phyloP scores from a whole-genome alignment of 345 rosid species.

The Arabidopsis arenosa region DNA sequence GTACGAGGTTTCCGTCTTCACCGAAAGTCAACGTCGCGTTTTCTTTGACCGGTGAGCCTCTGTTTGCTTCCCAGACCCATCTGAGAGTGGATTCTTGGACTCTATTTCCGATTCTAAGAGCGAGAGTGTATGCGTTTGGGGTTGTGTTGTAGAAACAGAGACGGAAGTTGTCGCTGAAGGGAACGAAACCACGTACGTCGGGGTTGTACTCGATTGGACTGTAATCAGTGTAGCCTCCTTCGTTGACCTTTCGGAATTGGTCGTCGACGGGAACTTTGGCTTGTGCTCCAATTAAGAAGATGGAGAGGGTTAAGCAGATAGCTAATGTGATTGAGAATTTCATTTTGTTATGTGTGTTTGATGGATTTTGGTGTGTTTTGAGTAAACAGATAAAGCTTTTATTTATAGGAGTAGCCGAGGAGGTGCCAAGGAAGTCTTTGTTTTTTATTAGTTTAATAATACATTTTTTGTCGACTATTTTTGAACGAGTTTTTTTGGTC shows the following conservation, averaged over 20 bases:
- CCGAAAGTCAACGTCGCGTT: constrained; percentile 61
- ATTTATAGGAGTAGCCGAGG: constrained; percentile 28
- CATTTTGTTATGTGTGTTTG: constrained; percentile 25
- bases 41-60: constrained; percentile 64
- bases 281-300: constrained; percentile 18
- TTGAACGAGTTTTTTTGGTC: constrained; percentile 6
- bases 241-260: constrained; percentile 36
- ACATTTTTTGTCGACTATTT: not conserved
- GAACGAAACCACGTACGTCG: constrained; percentile 40
- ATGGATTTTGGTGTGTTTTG: constrained; percentile 26
- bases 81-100: constrained; percentile 48
- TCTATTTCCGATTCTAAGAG: constrained; percentile 53
- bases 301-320: constrained; percentile 32
- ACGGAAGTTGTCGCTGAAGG: constrained; percentile 51
- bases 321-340: constrained; percentile 3
- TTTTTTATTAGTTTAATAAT: not conserved
- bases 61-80: constrained; percentile 82
- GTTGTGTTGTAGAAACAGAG: constrained; percentile 70
- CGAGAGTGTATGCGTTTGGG: constrained; percentile 62
- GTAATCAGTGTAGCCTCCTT: constrained; percentile 44
- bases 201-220: constrained; percentile 43
- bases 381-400: not conserved
- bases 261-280: constrained; percentile 40
- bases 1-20: constrained; percentile 57
- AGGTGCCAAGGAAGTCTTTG: constrained; percentile 5